A percentile compares a stretch with the other conserved stretches of the same genome.
Conservation (phyloP, 2,329 filamentous ascomycete species). For the Trichophyton mentagrophytes region DNA sequence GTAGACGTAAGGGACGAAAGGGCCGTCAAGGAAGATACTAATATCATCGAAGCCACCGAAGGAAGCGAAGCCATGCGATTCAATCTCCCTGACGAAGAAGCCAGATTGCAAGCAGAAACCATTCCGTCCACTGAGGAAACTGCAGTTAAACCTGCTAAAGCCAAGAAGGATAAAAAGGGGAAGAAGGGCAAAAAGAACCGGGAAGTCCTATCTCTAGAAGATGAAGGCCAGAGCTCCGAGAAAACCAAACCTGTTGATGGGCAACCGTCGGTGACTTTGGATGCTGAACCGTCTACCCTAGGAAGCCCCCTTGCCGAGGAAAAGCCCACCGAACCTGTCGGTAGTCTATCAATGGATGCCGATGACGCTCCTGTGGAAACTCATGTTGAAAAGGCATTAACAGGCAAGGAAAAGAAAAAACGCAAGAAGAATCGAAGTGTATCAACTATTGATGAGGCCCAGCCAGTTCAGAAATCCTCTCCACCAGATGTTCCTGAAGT, state of each 20-base stretch:
- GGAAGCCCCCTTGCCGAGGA: not conserved
- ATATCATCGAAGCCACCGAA: not conserved
- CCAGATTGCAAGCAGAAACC: not conserved
- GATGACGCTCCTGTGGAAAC: not conserved
- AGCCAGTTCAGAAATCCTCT: not conserved
- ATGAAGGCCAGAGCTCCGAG: not conserved
- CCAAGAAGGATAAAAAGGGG: conserved; percentile 5
- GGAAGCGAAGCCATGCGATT: not conserved
- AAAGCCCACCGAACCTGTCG: not conserved
- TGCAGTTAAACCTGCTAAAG: not conserved
- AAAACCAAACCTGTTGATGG: not conserved
- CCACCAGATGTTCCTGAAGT: not conserved
- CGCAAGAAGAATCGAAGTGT: not conserved
- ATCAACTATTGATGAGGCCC: not conserved
- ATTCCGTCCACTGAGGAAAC: not conserved
- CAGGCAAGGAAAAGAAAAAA: not conserved
- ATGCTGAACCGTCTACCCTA: not conserved
- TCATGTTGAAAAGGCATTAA: not conserved
- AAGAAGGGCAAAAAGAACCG: conserved; percentile 4
- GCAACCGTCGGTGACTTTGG: not conserved
- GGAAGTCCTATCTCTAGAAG: not conserved
- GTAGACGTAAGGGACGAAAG: not conserved
- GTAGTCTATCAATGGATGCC: not conserved
- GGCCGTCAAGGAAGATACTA: not conserved
- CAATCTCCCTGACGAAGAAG: not conserved